Conservation (phyloP, 352 stramenopile genomes). For the Phytophthora chlamydospora region DNA sequence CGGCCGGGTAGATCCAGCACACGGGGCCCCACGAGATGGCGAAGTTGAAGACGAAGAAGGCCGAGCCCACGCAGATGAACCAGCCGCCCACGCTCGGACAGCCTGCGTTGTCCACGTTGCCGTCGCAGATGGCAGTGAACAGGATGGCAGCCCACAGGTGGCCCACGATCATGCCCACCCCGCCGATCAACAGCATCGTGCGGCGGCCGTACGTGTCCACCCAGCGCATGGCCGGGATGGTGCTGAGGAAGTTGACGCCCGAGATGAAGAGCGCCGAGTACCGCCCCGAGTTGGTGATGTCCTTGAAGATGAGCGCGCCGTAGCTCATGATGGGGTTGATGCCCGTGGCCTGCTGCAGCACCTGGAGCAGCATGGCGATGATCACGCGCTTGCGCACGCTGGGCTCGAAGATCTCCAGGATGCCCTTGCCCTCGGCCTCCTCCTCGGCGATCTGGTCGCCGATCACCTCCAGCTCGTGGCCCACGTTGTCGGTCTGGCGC, state of each 20-base stretch:
- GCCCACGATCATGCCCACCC: constrained; percentile 48
- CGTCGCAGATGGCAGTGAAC: constrained; percentile 42
- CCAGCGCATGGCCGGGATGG: constrained; percentile 35
- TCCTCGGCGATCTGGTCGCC: constrained; percentile 40
- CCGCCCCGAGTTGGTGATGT: constrained; percentile 26
- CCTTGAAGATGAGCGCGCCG: constrained; percentile 34
- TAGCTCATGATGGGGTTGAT: constrained; percentile 45
- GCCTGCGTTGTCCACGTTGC: constrained; percentile 33
- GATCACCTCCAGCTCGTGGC: constrained; percentile 38
- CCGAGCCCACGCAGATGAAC: constrained; percentile 43
- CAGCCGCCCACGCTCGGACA: constrained; percentile 38
- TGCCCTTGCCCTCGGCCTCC: too few species aligned
- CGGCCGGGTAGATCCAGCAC: constrained; percentile 54
- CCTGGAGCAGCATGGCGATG: constrained; percentile 42
- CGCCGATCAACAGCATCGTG: constrained; percentile 44
- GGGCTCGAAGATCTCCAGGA: constrained; percentile 37
- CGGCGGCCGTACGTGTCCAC: constrained; percentile 48
- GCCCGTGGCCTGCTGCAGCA: constrained; percentile 45
- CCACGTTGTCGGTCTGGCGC: constrained; percentile 30
- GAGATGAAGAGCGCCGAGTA: constrained; percentile 20
- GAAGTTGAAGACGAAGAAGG: constrained; percentile 53
- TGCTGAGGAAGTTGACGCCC: constrained; percentile 15
- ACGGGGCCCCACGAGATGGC: constrained; percentile 51
- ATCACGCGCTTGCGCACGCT: constrained; percentile 33
- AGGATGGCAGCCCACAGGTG: constrained; percentile 44